Evolutionary conservation across 148 eudicot species (phyloP).

Genomic region (Fagopyrum esculentum): DNA sequence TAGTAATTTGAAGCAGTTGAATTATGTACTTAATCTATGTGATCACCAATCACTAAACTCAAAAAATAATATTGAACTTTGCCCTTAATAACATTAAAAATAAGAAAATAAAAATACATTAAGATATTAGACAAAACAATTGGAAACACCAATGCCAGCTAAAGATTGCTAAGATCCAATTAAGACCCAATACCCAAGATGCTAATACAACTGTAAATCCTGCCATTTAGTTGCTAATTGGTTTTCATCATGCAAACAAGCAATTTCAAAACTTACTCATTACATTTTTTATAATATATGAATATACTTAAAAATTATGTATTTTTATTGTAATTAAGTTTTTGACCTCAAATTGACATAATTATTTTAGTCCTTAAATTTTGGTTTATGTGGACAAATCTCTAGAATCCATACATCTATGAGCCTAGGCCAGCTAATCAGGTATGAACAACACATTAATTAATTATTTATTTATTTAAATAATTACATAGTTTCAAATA

Average conservation of each 20-base stretch:
- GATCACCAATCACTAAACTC: background rate
- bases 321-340: no score
- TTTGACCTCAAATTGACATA: background rate
- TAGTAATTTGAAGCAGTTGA: no score
- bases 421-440: constrained; percentile 3
- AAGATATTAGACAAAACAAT: background rate
- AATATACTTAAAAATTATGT: no score
- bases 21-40: background rate
- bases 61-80: background rate
- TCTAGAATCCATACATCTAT: background rate
- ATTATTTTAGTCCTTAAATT: background rate
- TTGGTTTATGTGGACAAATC: background rate
- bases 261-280: background rate
- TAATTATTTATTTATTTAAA: background rate
- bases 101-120: background rate
- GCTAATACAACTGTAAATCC: constrained; percentile 6
- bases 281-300: background rate
- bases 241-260: background rate
- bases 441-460: background rate
- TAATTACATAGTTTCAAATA: background rate
- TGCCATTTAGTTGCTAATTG: background rate
- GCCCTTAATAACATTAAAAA: background rate
- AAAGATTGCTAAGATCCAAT: constrained; percentile 3
- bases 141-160: constrained; percentile 5
- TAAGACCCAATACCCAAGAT: background rate